These are phyloP conservation scores for Xylaria sp. DNA, from an alignment of 2,329 filamentous ascomycete genomes.

Conservation along the genomic window DNA sequence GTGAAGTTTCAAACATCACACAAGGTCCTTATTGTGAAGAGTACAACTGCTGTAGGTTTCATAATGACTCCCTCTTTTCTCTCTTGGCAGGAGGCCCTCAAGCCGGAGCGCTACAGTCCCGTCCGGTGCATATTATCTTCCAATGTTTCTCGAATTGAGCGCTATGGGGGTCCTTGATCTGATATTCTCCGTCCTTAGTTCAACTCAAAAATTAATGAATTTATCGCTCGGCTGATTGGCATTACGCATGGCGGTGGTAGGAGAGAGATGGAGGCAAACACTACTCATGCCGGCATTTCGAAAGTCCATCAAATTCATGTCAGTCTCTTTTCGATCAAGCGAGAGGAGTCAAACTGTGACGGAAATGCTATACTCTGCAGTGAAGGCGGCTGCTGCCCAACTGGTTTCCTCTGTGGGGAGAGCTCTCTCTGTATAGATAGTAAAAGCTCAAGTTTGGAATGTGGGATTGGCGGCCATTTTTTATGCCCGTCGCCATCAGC, in stretches of 20 bases:
- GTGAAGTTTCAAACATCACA: not conserved
- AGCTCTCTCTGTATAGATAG: not conserved
- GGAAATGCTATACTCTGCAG: not conserved
- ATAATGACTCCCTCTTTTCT: not conserved
- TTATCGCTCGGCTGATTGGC: not conserved
- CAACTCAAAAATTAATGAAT: not conserved
- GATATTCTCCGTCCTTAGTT: not conserved
- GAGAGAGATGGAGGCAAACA: not conserved
- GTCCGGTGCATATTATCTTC: not conserved
- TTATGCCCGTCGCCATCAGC: not conserved
- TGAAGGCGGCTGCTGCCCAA: conserved; percentile 1
- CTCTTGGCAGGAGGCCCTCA: not conserved
- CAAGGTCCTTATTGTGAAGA: not conserved
- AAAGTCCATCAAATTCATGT: conserved; percentile 3
- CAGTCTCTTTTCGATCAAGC: not conserved
- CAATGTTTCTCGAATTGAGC: not conserved
- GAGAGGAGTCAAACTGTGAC: not conserved
- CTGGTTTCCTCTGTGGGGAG: not conserved
- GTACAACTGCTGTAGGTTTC: not conserved
- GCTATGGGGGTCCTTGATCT: not conserved
- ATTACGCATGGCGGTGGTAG: not conserved
- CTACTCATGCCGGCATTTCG: not conserved
- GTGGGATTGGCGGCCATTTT: not conserved
- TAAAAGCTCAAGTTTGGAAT: not conserved
- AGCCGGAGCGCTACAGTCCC: not conserved